Percentiles rank a stretch among this genome's conserved stretches.
Evolutionary conservation across 176 grass and related monocot genomes (phyloP).

Genomic region (Poa pratensis): DNA sequence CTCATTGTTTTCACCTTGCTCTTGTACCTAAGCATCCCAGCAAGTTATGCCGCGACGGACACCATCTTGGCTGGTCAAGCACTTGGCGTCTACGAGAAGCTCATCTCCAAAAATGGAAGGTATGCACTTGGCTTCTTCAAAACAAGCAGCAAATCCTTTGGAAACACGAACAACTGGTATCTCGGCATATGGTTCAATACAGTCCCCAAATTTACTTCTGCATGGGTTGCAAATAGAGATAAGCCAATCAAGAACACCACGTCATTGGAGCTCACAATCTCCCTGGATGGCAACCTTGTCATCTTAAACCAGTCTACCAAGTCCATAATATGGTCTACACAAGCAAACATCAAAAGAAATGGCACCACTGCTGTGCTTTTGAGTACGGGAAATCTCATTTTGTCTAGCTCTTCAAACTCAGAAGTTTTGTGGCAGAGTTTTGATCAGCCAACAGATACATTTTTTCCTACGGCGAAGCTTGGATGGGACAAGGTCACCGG

Average conservation of each 20-base stretch:
- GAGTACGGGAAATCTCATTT: constrained; percentile 54
- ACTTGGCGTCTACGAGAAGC: constrained; percentile 30
- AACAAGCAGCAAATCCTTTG: constrained; percentile 3
- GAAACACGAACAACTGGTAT: constrained; percentile 25
- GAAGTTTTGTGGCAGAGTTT: constrained; percentile 71
- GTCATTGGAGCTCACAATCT: constrained; percentile 42
- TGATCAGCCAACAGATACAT: constrained; percentile 54
- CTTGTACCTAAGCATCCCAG: background rate
- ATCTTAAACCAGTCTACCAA: constrained; percentile 26
- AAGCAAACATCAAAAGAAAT: constrained; percentile 17
- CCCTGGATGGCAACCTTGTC: constrained; percentile 52
- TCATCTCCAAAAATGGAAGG: constrained; percentile 49
- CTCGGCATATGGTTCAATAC: constrained; percentile 59
- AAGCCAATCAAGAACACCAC: constrained; percentile 26
- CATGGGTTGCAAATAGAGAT: constrained; percentile 62
- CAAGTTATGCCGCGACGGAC: background rate
- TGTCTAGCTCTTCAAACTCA: constrained; percentile 32
- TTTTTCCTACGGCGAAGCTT: constrained; percentile 43
- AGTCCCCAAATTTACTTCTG: constrained; percentile 42
- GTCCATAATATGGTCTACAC: constrained; percentile 49
- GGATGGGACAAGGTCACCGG: constrained; percentile 52
- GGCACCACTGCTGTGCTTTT: constrained; percentile 35
- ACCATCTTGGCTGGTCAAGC: constrained; percentile 4
- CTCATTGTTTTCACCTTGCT: background rate
- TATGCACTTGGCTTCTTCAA: constrained; percentile 73